Percentiles rank a stretch among this genome's conserved stretches.
phyloP scores from a whole-genome alignment of 2,329 filamentous ascomycete genomes.

The Chaetomiaceae sp. region DNA sequence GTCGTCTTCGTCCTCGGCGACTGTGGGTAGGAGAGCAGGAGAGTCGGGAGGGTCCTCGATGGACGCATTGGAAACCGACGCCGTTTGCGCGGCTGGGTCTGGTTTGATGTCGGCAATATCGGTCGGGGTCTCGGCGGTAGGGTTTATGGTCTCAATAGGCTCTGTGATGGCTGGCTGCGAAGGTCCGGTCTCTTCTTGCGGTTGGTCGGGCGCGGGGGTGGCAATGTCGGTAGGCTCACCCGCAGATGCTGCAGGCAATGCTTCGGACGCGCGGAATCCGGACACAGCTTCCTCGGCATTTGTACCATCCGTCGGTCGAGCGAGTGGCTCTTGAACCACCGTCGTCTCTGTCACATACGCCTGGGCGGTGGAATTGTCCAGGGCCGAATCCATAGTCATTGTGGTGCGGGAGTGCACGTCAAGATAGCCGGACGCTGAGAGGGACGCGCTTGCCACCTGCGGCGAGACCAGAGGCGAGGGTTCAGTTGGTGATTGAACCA shows the following conservation, averaged over 20 bases:
- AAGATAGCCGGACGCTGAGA: conserved; percentile 7
- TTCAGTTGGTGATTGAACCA: conserved; percentile 41
- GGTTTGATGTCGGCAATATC: not conserved
- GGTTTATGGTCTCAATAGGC: not conserved
- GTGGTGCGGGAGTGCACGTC: conserved; percentile 11
- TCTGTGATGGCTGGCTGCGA: not conserved
- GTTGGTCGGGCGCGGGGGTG: not conserved
- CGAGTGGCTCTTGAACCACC: not conserved
- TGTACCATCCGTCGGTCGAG: no score
- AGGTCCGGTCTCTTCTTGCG: not conserved
- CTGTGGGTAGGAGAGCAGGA: conserved; percentile 19
- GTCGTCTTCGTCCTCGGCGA: conserved; percentile 29
- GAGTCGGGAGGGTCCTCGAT: no score
- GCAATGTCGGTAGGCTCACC: not conserved
- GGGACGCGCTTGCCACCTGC: not conserved
- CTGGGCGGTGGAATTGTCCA: not conserved
- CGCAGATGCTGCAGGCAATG: not conserved
- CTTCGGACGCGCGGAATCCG: not conserved
- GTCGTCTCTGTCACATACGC: no score
- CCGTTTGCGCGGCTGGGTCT: no score
- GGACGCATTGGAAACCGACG: no score
- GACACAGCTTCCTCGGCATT: not conserved
- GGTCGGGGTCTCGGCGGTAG: not conserved
- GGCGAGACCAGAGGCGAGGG: conserved; percentile 21
- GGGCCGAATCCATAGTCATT: not conserved